Evolutionary conservation across 768 basidiomycete species (phyloP), one percentile per base, ranked within the genome.

Genomic region (Coprinopsis sp.): DNA sequence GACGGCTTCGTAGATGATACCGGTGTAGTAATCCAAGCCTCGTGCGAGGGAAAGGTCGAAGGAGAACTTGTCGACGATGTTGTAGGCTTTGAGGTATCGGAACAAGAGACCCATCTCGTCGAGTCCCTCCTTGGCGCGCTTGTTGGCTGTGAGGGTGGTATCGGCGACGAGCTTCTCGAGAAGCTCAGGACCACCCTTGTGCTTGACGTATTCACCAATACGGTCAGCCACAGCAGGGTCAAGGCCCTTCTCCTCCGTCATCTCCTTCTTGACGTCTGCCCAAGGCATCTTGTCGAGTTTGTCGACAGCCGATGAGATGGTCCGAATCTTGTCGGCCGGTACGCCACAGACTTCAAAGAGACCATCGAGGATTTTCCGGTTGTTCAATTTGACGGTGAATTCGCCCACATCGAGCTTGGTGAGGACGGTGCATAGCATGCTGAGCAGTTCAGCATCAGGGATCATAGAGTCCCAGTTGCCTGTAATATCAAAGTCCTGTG

Each of bases 211-310:
- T 63, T 94, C 88, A 18, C 95, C 95, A 58, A 99, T 99, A 64
- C 78, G 85, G 68, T 99, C 95, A 1, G 96, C 94, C 3, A 86
- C 76, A 5, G 70, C 76, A 10, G 78, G 64, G 54, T 87, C 84
- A 16, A 99, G 70, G 0, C 93, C 92, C 60, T 99, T 99, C 60
- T 98, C 94, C 1, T 84, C 85, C 0, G 85, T 91, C 96, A 99
- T 98, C 66, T 99, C 95, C 58, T 86, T 87, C 67, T 84, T 88
- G 8, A 98, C 95, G 37, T 95, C 92, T 2, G 63, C 58, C 95
- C 96, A 99, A 0, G 95, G 79, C 19, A 86, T 88, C 80, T 98
- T 99, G 76, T 99, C 96, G 10, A 99, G 79, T 64, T 98, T 99
- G 67, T 99, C 96, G 8, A 98, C 95, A 0, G 96, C 95, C 13